Conservation (phyloP, 169 alveolate genomes). For the Babesia bigemina region DNA sequence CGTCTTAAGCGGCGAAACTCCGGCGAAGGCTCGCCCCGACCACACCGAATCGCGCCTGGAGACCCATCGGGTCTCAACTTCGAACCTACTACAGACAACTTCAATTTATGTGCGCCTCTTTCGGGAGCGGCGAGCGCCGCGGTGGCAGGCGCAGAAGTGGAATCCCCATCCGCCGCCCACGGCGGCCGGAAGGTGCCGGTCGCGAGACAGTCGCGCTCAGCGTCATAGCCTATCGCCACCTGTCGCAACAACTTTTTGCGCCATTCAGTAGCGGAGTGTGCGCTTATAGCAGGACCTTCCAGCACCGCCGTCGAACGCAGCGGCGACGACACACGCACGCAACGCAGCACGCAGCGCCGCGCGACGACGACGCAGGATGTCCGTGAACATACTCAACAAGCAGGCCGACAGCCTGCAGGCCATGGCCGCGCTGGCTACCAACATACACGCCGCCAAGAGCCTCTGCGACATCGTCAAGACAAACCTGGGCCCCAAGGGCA, state of each 20-base stretch:
- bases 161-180: conserved; percentile 36
- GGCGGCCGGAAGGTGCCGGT: conserved; percentile 29
- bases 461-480: conserved; percentile 94
- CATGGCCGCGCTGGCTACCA: conserved; percentile 94
- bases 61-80: too few species aligned
- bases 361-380: conserved; percentile 44
- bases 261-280: neutral
- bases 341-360: conserved; percentile 1
- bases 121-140: too few species aligned
- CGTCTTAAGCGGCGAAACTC: too few species aligned
- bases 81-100: too few species aligned
- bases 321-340: conserved; percentile 28
- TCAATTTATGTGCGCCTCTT: too few species aligned
- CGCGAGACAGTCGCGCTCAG: conserved; percentile 9
- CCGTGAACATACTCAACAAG: conserved; percentile 87
- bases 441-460: conserved; percentile 96
- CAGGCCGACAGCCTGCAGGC: conserved; percentile 95
- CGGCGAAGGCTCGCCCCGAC: too few species aligned
- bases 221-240: conserved; percentile 6
- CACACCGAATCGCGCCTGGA: too few species aligned
- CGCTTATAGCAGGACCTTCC: neutral
- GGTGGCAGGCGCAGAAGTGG: neutral
- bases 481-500: conserved; percentile 98
- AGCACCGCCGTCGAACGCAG: neutral
- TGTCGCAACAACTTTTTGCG: neutral